Evolutionary conservation across 2,329 filamentous ascomycete genomes (phyloP).

Genomic region (Tolypocladium inflatum): DNA sequence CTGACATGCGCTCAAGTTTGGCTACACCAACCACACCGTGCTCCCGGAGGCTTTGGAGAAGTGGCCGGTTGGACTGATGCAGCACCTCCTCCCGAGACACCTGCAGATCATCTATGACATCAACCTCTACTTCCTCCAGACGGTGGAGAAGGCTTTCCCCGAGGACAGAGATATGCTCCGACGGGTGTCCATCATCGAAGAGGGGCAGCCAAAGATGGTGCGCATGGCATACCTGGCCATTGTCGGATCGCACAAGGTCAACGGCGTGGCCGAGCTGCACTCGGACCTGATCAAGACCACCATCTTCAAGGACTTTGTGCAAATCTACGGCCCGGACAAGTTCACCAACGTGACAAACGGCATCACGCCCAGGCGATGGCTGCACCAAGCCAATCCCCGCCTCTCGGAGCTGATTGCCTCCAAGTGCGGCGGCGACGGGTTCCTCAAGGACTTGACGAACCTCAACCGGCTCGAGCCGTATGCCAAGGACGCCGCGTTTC

Average conservation of each 20-base stretch:
- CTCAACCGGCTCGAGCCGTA: constrained; percentile 80
- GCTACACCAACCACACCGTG: constrained; percentile 98
- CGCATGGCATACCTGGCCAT: constrained; percentile 94
- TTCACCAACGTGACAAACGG: constrained; percentile 99
- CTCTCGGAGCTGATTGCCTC: constrained; percentile 86
- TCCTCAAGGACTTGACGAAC: constrained; percentile 81
- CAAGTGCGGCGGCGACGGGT: constrained; percentile 74
- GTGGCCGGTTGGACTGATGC: constrained; percentile 89
- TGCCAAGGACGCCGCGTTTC: constrained; percentile 80
- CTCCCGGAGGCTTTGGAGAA: constrained; percentile 96
- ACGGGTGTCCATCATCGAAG: constrained; percentile 94
- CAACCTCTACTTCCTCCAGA: constrained; percentile 87
- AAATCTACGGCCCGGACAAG: constrained; percentile 90
- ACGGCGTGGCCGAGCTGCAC: constrained; percentile 94
- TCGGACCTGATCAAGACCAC: constrained; percentile 97
- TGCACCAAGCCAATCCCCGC: constrained; percentile 93
- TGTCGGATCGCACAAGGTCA: constrained; percentile 98
- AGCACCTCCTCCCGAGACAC: constrained; percentile 87
- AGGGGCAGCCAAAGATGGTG: constrained; percentile 94
- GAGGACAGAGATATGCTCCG: constrained; percentile 77
- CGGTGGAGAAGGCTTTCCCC: constrained; percentile 83
- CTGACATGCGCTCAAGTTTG: constrained; percentile 47
- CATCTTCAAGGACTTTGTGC: constrained; percentile 99
- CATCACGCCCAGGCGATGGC: constrained; percentile 90
- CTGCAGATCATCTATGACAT: constrained; percentile 98